Base-by-base conservation (phyloP, 1,284 basidiomycete genomes). In the Ustilago tritici region DNA sequence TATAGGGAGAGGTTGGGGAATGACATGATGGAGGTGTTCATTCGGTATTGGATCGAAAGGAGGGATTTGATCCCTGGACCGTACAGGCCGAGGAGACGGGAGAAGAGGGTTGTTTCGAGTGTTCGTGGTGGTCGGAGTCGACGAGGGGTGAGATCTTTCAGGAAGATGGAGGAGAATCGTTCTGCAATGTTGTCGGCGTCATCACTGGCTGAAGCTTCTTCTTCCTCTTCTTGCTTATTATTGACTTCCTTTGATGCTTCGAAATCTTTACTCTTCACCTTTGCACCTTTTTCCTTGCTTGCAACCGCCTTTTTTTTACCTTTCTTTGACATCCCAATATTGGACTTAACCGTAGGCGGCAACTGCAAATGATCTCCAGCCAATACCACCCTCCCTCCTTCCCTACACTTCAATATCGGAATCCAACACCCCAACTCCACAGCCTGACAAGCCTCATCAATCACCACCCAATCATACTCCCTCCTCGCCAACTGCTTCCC, bases 391-490 rank as follows among this genome's bases (percentile, higher is more conserved):
- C 71, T 69, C 0, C 59, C 81, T 1, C 70, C 65, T 36, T 72
- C 66, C 17, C 66, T 71, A 4, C 73, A 69, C 40, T 79, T 78
- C 17, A 96, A 90, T 58, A 98, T 93, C 0, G 96, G 95, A 36
- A 98, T 91, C 95, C 96, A 98, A 87, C 95, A 98, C 3, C 95
- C 93, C 9, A 95, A 93, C 87, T 98, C 95, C n/a, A 97, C 86
- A 3, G 95, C 95, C 86, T 98, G 96, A 0, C 95, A 98, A 15
- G 86, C 87, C 87, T 98, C 96, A 79, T 98, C 96, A 47, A 99
- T 94, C 49, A 98, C 92, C 9, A 95, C 91, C 0, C 95, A 92
- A 84, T 98, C 96, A 81, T 98, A 99, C 3, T 63, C 38, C 6
- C 66, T 35, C 3, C 59, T 32, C 7, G 78, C 68, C 56, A 84